A percentile compares a stretch with the other conserved stretches of the same genome.
Evolutionary conservation across 768 basidiomycete species (phyloP).

Genomic region (Phylloporus scabripes): DNA sequence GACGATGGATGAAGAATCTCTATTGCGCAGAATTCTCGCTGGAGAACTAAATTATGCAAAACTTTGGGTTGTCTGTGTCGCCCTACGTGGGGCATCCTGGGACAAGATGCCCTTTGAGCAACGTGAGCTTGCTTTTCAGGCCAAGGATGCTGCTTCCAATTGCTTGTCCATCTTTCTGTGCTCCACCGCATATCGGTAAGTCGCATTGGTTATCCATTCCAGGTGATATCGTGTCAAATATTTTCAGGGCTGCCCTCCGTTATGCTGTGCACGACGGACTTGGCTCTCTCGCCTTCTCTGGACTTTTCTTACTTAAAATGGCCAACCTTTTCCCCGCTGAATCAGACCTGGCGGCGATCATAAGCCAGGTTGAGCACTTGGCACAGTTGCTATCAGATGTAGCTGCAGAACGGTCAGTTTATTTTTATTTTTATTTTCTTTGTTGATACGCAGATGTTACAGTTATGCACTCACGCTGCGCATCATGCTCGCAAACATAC

Average conservation of each 20-base stretch:
- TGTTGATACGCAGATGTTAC: conserved; percentile 8
- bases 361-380: conserved; percentile 83
- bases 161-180: conserved; percentile 82
- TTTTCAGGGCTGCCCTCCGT: conserved; percentile 70
- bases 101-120: conserved; percentile 96
- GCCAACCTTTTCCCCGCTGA: conserved; percentile 88
- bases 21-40: conserved; percentile 81
- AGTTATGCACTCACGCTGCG: conserved; percentile 88
- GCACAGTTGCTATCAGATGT: conserved; percentile 88
- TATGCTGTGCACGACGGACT: conserved; percentile 93
- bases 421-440: background rate
- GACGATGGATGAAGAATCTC: conserved; percentile 77
- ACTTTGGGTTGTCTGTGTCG: conserved; percentile 91
- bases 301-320: conserved; percentile 90
- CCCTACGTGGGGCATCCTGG: conserved; percentile 87
- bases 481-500: conserved; percentile 89
- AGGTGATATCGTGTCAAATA: background rate
- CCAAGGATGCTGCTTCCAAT: conserved; percentile 85
- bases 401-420: conserved; percentile 80
- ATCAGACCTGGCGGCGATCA: conserved; percentile 71
- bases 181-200: conserved; percentile 74
- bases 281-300: conserved; percentile 87
- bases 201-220: background rate
- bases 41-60: conserved; percentile 91
- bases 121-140: conserved; percentile 90